Percentiles rank a stretch among this genome's conserved stretches.
Conservation (phyloP, 2,329 filamentous ascomycete genomes). For the Drechslerella dactyloides region DNA sequence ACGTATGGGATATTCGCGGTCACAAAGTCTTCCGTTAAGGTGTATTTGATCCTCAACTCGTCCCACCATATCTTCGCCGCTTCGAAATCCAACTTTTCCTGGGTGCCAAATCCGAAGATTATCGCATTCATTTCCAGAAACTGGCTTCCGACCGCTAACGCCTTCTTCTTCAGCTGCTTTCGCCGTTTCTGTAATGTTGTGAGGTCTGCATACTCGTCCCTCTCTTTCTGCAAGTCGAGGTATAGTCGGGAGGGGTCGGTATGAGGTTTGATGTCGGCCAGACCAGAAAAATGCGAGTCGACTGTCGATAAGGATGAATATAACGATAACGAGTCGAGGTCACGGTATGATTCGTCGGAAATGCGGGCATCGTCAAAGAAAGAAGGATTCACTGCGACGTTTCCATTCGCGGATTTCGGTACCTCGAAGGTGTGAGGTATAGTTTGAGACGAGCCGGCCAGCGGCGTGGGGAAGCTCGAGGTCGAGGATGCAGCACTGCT, state of each 20-base stretch:
- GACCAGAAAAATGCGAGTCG: conserved; percentile 42
- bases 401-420: conserved; percentile 17
- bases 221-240: conserved; percentile 32
- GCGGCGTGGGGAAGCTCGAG: conserved; percentile 26
- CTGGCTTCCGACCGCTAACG: conserved; percentile 37
- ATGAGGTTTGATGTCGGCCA: conserved; percentile 37
- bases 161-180: conserved; percentile 29
- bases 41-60: conserved; percentile 45
- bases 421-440: conserved; percentile 7
- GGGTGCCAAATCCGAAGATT: conserved; percentile 46
- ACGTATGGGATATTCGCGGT: conserved; percentile 45
- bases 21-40: conserved; percentile 46
- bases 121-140: conserved; percentile 49
- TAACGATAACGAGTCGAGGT: conserved; percentile 27
- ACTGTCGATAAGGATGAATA: conserved; percentile 41
- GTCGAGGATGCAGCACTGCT: conserved; percentile 25
- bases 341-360: conserved; percentile 27
- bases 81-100: conserved; percentile 44
- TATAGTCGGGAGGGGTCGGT: conserved; percentile 43
- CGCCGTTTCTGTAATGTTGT: conserved; percentile 26
- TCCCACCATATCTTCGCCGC: conserved; percentile 50
- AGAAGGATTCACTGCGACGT: conserved; percentile 42
- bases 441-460: conserved; percentile 2
- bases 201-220: conserved; percentile 36
- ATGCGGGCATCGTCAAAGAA: conserved; percentile 40